Base-by-base conservation (phyloP, 2,329 filamentous ascomycete species). In the Aspergillus piperis region DNA sequence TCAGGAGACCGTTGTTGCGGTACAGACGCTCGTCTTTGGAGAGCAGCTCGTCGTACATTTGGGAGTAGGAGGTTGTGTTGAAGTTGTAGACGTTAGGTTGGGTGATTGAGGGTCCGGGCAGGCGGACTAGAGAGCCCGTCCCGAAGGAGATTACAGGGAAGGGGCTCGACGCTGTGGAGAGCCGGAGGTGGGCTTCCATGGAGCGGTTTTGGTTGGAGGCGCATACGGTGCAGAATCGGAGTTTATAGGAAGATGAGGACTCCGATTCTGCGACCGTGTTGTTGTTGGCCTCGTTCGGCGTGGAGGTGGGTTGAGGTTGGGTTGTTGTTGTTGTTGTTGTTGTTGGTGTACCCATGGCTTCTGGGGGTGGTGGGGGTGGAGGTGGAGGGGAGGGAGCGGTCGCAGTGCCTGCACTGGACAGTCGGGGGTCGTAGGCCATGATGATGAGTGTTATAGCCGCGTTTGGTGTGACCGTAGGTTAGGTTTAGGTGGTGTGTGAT, bases 111-210 rank as follows among this genome's bases (percentile, higher is more conserved):
- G 95, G 94, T 0, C 95, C 95, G 0, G 95, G 95, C 0, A 99
- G 83, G 25, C 95, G 91, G 68, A 99, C 95, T 17, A 96, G 87
- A 17, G 92, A 96, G 58, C 95, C 95, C 0, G 95, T 99, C 63
- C 95, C 95, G 75, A 98, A 99, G 17, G 94, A 98, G 69, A 98
- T 96, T 68, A 96, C 94, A n/a, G 95, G 95, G 72, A 95, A 98
- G 52, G 88, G 81, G 51, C 93, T 95, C 57, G 89, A 80, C 53
- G 92, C 91, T 62, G 90, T 86, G 4, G 95, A 91, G 36, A 99
- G 88, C 64, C 91, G 91, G 27, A 97, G 86, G 77, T 99, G 95
- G n/a, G 94, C 94, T 83, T 98, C 95, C 95, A 99, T 98, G n/a
- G 91, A 96, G 87, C 95, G 88, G 73, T 99, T 99, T 77, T 99